These are phyloP conservation scores for Neobulgaria alba DNA, from an alignment of 2,329 filamentous ascomycete genomes.

Conservation along the genomic window DNA sequence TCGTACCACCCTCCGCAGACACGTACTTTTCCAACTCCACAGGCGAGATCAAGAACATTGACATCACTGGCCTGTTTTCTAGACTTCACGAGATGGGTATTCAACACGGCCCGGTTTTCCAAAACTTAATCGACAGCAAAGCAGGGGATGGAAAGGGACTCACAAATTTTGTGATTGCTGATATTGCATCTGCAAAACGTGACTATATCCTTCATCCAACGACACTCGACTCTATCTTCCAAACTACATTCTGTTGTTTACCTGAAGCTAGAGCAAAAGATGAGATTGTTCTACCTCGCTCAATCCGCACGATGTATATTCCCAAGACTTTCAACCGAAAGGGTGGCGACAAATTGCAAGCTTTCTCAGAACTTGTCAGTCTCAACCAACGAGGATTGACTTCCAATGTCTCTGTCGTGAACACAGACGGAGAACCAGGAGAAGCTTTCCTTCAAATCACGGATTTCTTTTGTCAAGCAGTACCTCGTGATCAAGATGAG, in stretches of 20 bases:
- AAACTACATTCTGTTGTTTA: no score
- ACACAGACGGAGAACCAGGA: background rate
- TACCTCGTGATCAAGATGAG: background rate
- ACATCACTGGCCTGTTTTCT: no score
- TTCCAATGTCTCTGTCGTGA: no score
- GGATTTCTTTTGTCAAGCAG: no score
- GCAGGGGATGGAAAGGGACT: slow-evolving; percentile 44
- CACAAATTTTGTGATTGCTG: slow-evolving; percentile 41
- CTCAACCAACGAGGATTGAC: no score
- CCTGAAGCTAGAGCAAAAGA: background rate
- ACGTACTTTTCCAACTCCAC: no score
- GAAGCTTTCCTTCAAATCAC: background rate
- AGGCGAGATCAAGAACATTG: no score
- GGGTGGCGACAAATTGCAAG: background rate
- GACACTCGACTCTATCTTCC: background rate
- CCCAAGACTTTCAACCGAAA: background rate
- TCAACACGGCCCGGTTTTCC: slow-evolving; percentile 35
- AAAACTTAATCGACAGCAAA: slow-evolving; percentile 35
- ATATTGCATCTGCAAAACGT: no score
- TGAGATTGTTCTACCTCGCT: background rate
- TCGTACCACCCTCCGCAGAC: no score
- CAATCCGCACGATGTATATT: background rate
- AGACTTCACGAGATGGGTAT: no score
- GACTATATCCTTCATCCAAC: background rate
- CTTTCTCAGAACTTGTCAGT: background rate